These are phyloP conservation scores for Aureobasidium sp. DNA, from an alignment of 2,329 filamentous ascomycete species.

Conservation along the genomic window DNA sequence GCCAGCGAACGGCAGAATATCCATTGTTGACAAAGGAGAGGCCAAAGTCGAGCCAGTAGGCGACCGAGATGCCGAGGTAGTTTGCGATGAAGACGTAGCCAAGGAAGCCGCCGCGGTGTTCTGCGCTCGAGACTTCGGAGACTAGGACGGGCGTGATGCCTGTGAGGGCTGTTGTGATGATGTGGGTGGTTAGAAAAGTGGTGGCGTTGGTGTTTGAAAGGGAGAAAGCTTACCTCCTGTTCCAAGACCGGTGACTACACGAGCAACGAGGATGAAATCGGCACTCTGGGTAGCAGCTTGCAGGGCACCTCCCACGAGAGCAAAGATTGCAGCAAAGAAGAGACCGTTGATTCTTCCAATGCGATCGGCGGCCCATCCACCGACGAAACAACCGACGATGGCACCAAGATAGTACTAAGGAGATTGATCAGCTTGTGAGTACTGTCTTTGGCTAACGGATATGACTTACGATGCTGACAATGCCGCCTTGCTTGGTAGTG, in stretches of 20 bases:
- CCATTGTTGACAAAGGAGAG: constrained; percentile 26
- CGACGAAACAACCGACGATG: constrained; percentile 45
- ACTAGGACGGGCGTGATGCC: constrained; percentile 45
- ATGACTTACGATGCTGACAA: constrained; percentile 37
- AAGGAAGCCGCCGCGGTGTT: constrained; percentile 41
- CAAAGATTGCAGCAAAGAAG: constrained; percentile 42
- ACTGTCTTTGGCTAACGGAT: too few relatives aligned
- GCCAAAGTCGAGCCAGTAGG: constrained; percentile 35
- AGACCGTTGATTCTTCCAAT: constrained; percentile 49
- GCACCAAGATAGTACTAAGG: constrained; percentile 44
- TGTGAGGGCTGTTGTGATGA: constrained; percentile 30
- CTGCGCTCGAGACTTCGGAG: constrained; percentile 42
- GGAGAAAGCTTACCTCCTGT: constrained; percentile 35
- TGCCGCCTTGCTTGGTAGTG: constrained; percentile 45
- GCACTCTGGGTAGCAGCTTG: constrained; percentile 41
- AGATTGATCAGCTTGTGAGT: background rate
- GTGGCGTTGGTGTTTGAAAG: background rate
- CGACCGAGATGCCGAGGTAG: constrained; percentile 37
- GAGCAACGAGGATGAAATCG: constrained; percentile 44
- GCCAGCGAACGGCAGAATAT: constrained; percentile 23
- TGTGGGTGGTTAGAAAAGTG: background rate
- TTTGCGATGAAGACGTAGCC: constrained; percentile 49
- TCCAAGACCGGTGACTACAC: constrained; percentile 47
- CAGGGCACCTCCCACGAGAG: constrained; percentile 44
- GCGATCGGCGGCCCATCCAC: constrained; percentile 46